Evolutionary conservation across 257 asterid genomes (phyloP), one percentile per base, ranked within the genome.

Genomic region (Craterostigma plantagineum): DNA sequence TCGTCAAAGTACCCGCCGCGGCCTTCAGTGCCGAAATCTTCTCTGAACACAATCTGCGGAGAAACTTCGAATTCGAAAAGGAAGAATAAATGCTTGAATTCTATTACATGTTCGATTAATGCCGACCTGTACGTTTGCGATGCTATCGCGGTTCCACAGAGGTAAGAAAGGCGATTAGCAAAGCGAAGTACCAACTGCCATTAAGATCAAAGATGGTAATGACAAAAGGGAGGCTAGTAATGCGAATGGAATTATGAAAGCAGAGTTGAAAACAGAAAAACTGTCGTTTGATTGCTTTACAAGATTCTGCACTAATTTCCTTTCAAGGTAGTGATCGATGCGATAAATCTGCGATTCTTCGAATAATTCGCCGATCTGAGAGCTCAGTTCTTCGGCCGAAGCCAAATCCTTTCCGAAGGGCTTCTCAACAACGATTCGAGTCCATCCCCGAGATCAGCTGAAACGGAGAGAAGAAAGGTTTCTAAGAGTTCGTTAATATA

Each of bases 361-460:
- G 51, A 90, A 90, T 53, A 90, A 60, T 61, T 57, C 77, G 54
- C 99, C 99, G 36, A 90, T 90, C 65, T 83, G 99, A 55, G 94
- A 69, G 71, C 91, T 77, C 64, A 90, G 72, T 58, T 83, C 66
- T 65, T 83, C 95, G 38, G 99, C 79, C 34, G 99, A 79, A 60
- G 68, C 92, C 75, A 90, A 77, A 70, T 90, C 99, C 72, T 55
- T 83, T 55, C 99, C 99, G 38, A 90, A 90, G 50, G 99, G 99
- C 70, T 90, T 90, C 85, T 90, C 99, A 52, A 90, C 94, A 38
- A 90, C 92, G 42, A 83, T 63, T 16, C 99, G 96, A 13, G 96
- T 90, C 99, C 99, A 90, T 54, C 99, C 99, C 92, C 92, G 61
- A 68, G 77, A 69, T 79, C 76, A 62, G 96, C 99, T 90, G 81